Percentiles rank a stretch among this genome's conserved stretches.
Conservation (phyloP, 257 asterid genomes). For the Ajuga chamaepitys region DNA sequence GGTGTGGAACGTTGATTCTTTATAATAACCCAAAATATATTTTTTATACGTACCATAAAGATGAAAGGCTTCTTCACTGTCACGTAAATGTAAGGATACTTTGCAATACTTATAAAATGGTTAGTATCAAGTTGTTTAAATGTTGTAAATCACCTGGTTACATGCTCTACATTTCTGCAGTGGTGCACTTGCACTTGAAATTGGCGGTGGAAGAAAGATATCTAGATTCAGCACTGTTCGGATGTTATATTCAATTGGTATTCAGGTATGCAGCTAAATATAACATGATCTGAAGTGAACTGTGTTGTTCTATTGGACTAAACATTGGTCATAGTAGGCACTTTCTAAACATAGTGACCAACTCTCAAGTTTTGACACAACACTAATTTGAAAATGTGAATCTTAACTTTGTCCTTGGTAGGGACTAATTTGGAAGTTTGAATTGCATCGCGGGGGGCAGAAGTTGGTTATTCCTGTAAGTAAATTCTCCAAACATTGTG, state of each 20-base stretch:
- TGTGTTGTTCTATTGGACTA: background rate
- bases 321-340: background rate
- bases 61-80: background rate
- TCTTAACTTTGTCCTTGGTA: conserved; percentile 15
- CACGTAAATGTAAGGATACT: background rate
- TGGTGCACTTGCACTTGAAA: conserved; percentile 67
- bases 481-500: conserved; percentile 20
- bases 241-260: conserved; percentile 75
- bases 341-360: background rate
- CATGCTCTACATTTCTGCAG: conserved; percentile 39
- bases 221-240: conserved; percentile 80
- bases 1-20: background rate
- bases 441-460: conserved; percentile 87
- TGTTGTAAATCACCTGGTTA: conserved; percentile 14
- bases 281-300: background rate
- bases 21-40: background rate
- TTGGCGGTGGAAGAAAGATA: conserved; percentile 96
- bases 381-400: background rate
- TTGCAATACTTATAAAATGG: background rate
- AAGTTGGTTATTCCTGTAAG: conserved; percentile 94
- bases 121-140: background rate
- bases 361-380: background rate
- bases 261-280: conserved; percentile 51
- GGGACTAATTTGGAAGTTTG: conserved; percentile 91
- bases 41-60: background rate